Evolutionary conservation across 169 alveolate genomes (phyloP).

Genomic region (Plasmodium knowlesi): DNA sequence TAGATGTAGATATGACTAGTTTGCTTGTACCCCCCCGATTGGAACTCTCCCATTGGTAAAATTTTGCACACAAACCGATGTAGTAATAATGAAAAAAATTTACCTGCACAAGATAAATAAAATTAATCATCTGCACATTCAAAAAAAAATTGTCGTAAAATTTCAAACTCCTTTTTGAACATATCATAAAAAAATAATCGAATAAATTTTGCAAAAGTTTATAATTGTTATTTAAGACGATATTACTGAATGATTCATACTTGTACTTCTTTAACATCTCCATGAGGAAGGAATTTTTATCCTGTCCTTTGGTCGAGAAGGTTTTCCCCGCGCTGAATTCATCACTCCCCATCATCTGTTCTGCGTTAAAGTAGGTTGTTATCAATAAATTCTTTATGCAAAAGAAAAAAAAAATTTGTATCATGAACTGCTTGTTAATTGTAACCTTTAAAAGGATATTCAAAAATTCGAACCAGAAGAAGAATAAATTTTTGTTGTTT

Average conservation of each 20-base stretch:
- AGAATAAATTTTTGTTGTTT: constrained; percentile 27
- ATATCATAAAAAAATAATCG: constrained; percentile 54
- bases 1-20: not conserved
- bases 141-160: constrained; percentile 65
- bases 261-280: constrained; percentile 14
- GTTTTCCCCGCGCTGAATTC: constrained; percentile 13
- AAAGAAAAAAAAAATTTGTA: constrained; percentile 53
- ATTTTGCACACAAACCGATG: constrained; percentile 5
- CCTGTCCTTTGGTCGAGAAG: not conserved
- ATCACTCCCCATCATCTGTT: constrained; percentile 15
- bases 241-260: constrained; percentile 6
- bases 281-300: constrained; percentile 23
- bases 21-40: not conserved
- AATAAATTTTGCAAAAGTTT: constrained; percentile 50
- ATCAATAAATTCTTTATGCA: constrained; percentile 38
- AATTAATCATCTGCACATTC: constrained; percentile 55
- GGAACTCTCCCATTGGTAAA: not conserved
- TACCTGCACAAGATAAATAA: constrained; percentile 38
- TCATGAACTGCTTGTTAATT: constrained; percentile 64
- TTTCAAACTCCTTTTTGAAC: constrained; percentile 15
- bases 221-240: constrained; percentile 30
- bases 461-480: constrained; percentile 71
- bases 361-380: constrained; percentile 46
- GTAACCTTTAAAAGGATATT: constrained; percentile 64
- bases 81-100: constrained; percentile 55